Evolutionary conservation across 495 filamentous ascomycete genomes (phyloP), one percentile per base, ranked within the genome.

Genomic region (Pseudoneurospora amorphoporcata): DNA sequence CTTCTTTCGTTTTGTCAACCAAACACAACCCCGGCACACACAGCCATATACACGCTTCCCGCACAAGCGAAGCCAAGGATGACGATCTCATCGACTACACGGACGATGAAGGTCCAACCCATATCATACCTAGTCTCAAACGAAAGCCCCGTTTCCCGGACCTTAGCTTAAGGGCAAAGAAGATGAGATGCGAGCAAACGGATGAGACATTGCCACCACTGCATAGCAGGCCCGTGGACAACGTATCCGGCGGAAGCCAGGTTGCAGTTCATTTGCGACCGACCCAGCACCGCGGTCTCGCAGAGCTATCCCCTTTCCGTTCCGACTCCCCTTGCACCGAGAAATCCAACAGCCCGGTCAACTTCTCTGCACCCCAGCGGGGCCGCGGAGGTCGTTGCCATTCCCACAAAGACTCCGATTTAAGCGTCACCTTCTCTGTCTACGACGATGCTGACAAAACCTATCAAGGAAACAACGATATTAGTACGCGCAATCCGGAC

Each of bases 11-110:
- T 69, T 19, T 32, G 17, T 72, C 69, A 61, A 39, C 68, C 42
- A n/a, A 32, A 35, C 61, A 40, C n/a, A 7, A 32, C 37, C 45
- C 65, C 43, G 10, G 23, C 37, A 19, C 71, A 73, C 61, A 12
- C 45, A 37, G 69, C 71, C 42, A 32, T n/a, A 5, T 23, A 17
- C 29, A 4, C n/a, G 42, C 35, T 45, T 47, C 71, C 8, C 17
- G 19, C 41, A 12, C 69, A 16, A 4, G 14, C 39, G 23, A 47
- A 58, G 69, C 35, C 16, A 39, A 32, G 2, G 7, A 17, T 19
- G 71, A 76, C 39, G 75, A 73, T 38, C 68, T 77, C 70, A 81
- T 78, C 39, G 78, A 81, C 75, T 78, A 76, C 68, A 77, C 72
- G 19, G 77, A 80, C 53, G 76, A 83, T 69, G 81, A 83, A 32